Base-by-base conservation (phyloP, 441 rosid species). In the Corymbia calophylla region DNA sequence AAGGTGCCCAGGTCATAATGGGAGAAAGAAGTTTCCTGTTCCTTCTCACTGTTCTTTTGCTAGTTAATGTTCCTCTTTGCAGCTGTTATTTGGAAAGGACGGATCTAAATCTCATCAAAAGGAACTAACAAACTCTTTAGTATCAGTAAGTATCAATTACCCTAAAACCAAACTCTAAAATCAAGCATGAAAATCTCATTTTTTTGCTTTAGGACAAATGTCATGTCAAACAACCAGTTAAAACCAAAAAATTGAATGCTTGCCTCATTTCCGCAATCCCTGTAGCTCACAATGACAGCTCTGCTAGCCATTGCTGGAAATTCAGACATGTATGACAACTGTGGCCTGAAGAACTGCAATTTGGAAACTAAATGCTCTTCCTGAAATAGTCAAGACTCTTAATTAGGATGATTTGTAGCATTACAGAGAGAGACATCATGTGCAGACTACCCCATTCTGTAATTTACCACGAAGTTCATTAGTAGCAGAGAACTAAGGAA, bases 261-360 rank as follows among this genome's bases (percentile, higher is more conserved):
- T 93, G 92, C 97, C 97, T 94, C 91, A 56, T 90, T 91, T 17
- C 17, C 85, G 86, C 95, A 94, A 91, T 97, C 98, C 88, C 68
- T 91, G 89, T 91, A 97, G 93, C 94, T 97, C 81, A 91, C 95
- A 90, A 97, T 87, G 49, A 97, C 94, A 87, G 91, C 91, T 92
- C 97, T 95, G 92, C 94, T 91, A 53, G 97, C 98, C 90, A 98
- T 94, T 53, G 96, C 88, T 56, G 98, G 98, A 91, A 91, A 94
- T 87, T 96, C 98, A 48, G 97, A 91, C 88, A 94, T 90, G 56
- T 97, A 97, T 1, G 95, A 92, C 88, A 97, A 93, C 86, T 96
- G 98, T 32, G 99, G 99, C 98, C 99, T 95, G 44, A 95, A 90
- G 94, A 95, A 96, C 47, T 94, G 94, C 94, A 97, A 94, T 92